Evolutionary conservation across 1,139 yeast species (phyloP), one percentile per base, ranked within the genome.

Genomic region (Protomyces inundatus): DNA sequence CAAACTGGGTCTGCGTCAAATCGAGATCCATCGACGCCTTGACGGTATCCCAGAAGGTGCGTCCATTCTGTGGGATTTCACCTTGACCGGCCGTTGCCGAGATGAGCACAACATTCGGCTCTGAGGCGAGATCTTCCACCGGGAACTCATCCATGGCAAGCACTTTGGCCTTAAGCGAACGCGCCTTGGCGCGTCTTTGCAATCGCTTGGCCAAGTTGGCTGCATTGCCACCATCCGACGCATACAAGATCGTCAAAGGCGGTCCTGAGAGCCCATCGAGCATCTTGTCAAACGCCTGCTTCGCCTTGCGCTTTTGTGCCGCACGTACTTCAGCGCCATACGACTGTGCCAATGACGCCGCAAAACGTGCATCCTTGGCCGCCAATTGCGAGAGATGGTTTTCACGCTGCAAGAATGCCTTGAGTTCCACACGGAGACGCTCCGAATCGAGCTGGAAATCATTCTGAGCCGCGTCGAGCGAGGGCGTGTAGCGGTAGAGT

Each of bases 81-180:
- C 99, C 99, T 73, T 93, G 98, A 3, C 98, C 98, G 0, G 96
- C 88, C 0, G 99, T 93, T 0, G 97, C 86, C 71, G 95, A 87
- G 6, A 93, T 73, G 0, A 91, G 77, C 3, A 91, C 80, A 54
- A 90, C 77, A 54, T 80, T 77, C 42, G 77, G 73, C 55, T 82
- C 82, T 59, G 79, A 80, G 33, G 81, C 79, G 61, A 82, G 98
- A 73, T 91, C 98, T 5, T 65, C 68, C 30, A 82, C 74, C 30
- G 84, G 83, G 70, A 82, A 86, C 54, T 83, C 86, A 69, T 90
- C 95, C 71, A 90, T 75, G 0, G 88, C 73, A 30, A 81, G 76
- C 10, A 85, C 75, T 0, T 75, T 77, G 5, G 88, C 83, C 3
- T 78, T 75, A 67, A 86, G 79, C 69, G 82, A 82, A 51, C 80